These are phyloP conservation scores for Yarrowia galli DNA, from an alignment of 1,139 yeast genomes.

Conservation along the genomic window DNA sequence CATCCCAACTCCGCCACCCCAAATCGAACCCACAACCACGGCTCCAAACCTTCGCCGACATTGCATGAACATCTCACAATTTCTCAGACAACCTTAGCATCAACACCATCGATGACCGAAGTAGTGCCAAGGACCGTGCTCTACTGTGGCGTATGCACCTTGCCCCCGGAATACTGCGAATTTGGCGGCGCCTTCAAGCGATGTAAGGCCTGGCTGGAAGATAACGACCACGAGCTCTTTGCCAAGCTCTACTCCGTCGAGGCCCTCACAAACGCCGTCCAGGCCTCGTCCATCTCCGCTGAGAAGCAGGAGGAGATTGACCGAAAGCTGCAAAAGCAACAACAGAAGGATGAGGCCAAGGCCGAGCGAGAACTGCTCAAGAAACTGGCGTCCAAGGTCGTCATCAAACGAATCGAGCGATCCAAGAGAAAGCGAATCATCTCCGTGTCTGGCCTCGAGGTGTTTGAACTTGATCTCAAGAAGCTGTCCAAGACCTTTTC, in stretches of 20 bases:
- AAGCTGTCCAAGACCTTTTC: conserved; percentile 92
- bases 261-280: conserved; percentile 54
- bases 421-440: conserved; percentile 89
- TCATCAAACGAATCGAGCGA: conserved; percentile 86
- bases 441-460: conserved; percentile 86
- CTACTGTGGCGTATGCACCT: conserved; percentile 85
- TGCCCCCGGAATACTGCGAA: conserved; percentile 94
- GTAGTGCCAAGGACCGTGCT: conserved; percentile 46
- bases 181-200: conserved; percentile 82
- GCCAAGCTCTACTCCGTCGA: conserved; percentile 64
- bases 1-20: neutral
- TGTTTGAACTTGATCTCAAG: conserved; percentile 85
- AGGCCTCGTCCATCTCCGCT: conserved; percentile 62
- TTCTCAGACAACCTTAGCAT: neutral
- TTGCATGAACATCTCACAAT: neutral
- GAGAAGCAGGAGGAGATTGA: conserved; percentile 86
- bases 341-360: conserved; percentile 87
- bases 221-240: conserved; percentile 63
- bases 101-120: conserved; percentile 28
- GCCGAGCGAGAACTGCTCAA: conserved; percentile 84
- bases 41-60: neutral
- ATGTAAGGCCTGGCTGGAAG: conserved; percentile 83
- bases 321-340: conserved; percentile 82
- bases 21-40: conserved; percentile 17
- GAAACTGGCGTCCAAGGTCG: conserved; percentile 78